phyloP scores from a whole-genome alignment of 2,329 filamentous ascomycete species.

The Colletotrichum liriopes region DNA sequence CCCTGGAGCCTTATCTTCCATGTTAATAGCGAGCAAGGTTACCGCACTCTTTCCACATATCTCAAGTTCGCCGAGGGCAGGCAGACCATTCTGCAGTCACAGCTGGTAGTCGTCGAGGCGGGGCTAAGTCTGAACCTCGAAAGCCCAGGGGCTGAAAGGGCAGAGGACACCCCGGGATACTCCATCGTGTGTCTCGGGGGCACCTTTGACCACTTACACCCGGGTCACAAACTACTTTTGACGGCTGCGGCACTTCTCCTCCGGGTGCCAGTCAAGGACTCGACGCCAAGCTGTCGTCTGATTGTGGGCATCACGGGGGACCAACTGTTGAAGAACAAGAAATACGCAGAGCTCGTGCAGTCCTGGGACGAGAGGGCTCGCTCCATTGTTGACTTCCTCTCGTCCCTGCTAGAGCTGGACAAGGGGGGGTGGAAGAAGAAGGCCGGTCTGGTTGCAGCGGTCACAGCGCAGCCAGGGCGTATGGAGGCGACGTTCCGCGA shows the following conservation, averaged over 20 bases:
- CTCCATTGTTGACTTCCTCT: constrained; percentile 81
- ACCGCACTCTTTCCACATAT: constrained; percentile 69
- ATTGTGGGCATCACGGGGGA: constrained; percentile 93
- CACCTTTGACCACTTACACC: constrained; percentile 96
- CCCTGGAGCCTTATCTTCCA: constrained; percentile 78
- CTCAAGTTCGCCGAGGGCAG: constrained; percentile 62
- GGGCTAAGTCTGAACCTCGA: constrained; percentile 63
- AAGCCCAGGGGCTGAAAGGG: constrained; percentile 12
- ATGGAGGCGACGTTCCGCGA: constrained; percentile 69
- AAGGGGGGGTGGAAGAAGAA: constrained; percentile 61
- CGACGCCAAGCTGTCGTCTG: constrained; percentile 67
- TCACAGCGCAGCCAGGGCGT: constrained; percentile 58
- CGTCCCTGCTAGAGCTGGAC: constrained; percentile 68
- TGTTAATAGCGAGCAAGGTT: constrained; percentile 75
- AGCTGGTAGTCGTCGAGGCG: constrained; percentile 67
- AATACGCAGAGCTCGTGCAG: constrained; percentile 85
- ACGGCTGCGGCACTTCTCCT: constrained; percentile 86
- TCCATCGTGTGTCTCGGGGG: constrained; percentile 83
- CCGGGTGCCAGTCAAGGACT: constrained; percentile 62
- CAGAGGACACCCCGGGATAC: constrained; percentile 45
- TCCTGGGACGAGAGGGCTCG: constrained; percentile 83
- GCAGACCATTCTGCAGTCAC: constrained; percentile 64
- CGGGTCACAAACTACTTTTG: constrained; percentile 95
- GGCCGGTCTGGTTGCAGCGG: constrained; percentile 51
- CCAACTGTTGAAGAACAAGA: constrained; percentile 89